phyloP scores from a whole-genome alignment of 306 rosid species.

The Abrus pulchellus region DNA sequence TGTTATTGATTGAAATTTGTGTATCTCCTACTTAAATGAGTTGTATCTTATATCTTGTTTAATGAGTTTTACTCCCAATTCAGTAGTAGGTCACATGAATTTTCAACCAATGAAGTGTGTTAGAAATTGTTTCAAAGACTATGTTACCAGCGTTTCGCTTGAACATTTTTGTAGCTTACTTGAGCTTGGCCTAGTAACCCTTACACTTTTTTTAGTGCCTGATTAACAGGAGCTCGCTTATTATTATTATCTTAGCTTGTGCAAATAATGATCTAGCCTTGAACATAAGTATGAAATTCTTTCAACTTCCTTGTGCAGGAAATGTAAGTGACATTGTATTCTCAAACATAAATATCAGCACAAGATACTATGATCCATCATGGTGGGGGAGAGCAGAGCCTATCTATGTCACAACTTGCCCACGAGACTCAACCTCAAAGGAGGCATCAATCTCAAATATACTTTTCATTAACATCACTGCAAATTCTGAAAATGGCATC shows the following conservation, averaged over 20 bases:
- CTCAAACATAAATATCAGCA: slow-evolving; percentile 90
- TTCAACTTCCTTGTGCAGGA: slow-evolving; percentile 61
- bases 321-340: slow-evolving; percentile 83
- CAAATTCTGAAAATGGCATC: slow-evolving; percentile 83
- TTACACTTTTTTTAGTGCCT: neutral
- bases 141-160: neutral
- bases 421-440: slow-evolving; percentile 65
- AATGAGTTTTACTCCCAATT: neutral
- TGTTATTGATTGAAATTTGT: neutral
- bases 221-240: neutral
- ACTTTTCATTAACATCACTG: slow-evolving; percentile 76
- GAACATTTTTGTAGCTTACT: slow-evolving; percentile 24
- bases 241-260: neutral
- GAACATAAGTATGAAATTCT: slow-evolving; percentile 29
- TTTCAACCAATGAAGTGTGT: neutral
- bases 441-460: slow-evolving; percentile 90
- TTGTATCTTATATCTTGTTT: neutral
- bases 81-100: neutral
- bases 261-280: neutral
- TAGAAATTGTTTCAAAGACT: neutral
- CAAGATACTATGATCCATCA: slow-evolving; percentile 89
- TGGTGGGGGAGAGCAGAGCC: slow-evolving; percentile 99
- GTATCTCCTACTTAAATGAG: too few species aligned
- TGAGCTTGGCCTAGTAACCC: neutral
- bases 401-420: slow-evolving; percentile 84